A percentile compares a stretch with the other conserved stretches of the same genome.
Evolutionary conservation across 2,329 filamentous ascomycete genomes (phyloP).

Genomic region (Xylaria sp.): DNA sequence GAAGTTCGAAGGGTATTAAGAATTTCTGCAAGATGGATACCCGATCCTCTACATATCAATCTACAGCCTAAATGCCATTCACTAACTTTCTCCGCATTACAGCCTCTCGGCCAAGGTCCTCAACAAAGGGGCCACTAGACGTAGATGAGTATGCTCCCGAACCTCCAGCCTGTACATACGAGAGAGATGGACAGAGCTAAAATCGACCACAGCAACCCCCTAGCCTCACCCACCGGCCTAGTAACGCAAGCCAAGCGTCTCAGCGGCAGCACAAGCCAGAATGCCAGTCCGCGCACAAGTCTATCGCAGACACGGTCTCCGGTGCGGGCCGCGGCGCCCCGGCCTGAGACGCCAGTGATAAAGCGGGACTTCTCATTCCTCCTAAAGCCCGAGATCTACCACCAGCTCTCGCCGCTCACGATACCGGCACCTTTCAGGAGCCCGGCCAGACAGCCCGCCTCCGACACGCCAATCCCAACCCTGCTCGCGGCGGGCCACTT

Average conservation of each 20-base stretch:
- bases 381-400: conserved; percentile 83
- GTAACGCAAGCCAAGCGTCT: conserved; percentile 46
- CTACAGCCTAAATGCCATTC: conserved; percentile 38
- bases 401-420: conserved; percentile 75
- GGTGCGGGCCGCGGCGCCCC: conserved; percentile 32
- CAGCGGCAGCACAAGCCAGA: conserved; percentile 38
- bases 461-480: conserved; percentile 72
- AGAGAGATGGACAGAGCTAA: conserved; percentile 21
- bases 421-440: conserved; percentile 75
- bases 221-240: conserved; percentile 39
- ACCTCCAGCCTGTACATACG: conserved; percentile 23
- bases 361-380: conserved; percentile 83
- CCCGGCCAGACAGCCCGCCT: conserved; percentile 70
- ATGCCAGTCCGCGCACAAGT: conserved; percentile 44
- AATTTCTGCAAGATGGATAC: not conserved
- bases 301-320: conserved; percentile 41
- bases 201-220: conserved; percentile 39
- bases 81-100: conserved; percentile 46
- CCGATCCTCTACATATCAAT: not conserved
- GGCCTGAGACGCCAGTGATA: conserved; percentile 47
- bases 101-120: conserved; percentile 72
- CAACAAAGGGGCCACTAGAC: conserved; percentile 84
- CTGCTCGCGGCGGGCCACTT: conserved; percentile 82
- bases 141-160: conserved; percentile 71
- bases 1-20: not conserved